Base-by-base conservation (phyloP, 2,329 filamentous ascomycete species). In the Ceratocystis colombiana region DNA sequence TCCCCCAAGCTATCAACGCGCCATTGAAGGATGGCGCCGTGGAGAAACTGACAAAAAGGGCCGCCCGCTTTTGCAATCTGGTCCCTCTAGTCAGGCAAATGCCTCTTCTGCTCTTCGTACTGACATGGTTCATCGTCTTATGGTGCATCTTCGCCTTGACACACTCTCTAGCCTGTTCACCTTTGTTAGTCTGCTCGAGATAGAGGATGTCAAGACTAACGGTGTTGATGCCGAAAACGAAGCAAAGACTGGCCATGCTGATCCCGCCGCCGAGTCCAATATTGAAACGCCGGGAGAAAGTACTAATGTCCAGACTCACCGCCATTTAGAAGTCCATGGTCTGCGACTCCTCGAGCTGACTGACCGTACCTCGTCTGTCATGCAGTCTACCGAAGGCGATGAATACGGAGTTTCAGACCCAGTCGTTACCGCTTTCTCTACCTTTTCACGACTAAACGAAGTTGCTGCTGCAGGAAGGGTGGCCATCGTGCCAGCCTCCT, bases 301-400 rank as follows among this genome's bases (percentile, higher is more conserved):
- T 7, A 20, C 50, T 7, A 30, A 48, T 28, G 15, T 12, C 1
- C 44, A 17, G 15, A 55, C 66, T 28, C 66, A 66, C 64, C 68
- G 64, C 46, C 81, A 84, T 0, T 79, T 93, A 0, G 82, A 88
- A 72, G 87, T 91, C 0, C 90, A 96, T 71, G 93, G 91, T 41
- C 77, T 96, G n/a, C 88, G 92, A 15, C 82, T 97, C 17, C 77
- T 95, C 62, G 89, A 95, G 72, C 82, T 97, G 12, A 95, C 90
- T 0, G 92, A 96, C 71, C 90, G 93, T 81, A 88, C 90, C 53
- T 96, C 93, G 0, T 92, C 91, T 20, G 93, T 96, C 71, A 97
- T 97, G 93, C 88, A 90, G 71, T 90, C 96, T 10, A 87, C 90
- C 0, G 90, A 95, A 72, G 81, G 87, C 2, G 88, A 91, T 48